A percentile compares a stretch with the other conserved stretches of the same genome.
These are phyloP conservation scores for Auricularia cornea DNA, from an alignment of 768 basidiomycete genomes.

Conservation along the genomic window DNA sequence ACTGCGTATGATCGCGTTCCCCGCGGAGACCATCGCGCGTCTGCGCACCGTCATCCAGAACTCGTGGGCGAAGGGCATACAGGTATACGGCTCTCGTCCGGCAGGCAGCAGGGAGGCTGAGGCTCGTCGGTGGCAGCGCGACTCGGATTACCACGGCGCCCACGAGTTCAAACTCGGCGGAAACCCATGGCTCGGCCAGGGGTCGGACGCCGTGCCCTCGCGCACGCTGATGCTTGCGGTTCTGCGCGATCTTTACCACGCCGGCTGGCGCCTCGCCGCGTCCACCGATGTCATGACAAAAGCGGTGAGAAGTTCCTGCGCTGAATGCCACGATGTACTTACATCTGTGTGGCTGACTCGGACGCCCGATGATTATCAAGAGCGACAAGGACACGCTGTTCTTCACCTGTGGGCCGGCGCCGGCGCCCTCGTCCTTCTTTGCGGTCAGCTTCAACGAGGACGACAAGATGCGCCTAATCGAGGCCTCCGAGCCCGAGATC, in stretches of 20 bases:
- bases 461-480: slow-evolving; percentile 23
- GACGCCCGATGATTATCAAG: no score
- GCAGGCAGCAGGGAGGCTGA: neutral
- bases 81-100: neutral
- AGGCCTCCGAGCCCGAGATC: slow-evolving; percentile 14
- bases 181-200: slow-evolving; percentile 17
- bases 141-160: neutral
- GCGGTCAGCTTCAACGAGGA: slow-evolving; percentile 19
- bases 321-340: no score
- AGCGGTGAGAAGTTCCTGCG: neutral
- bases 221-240: slow-evolving; percentile 17
- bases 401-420: slow-evolving; percentile 8
- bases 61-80: neutral
- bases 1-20: slow-evolving; percentile 1
- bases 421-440: slow-evolving; percentile 14
- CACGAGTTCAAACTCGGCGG: neutral
- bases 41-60: neutral
- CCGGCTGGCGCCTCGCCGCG: slow-evolving; percentile 18
- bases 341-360: no score
- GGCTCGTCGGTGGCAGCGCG: neutral
- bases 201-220: slow-evolving; percentile 16
- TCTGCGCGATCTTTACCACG: slow-evolving; percentile 14
- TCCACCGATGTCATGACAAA: slow-evolving; percentile 18
- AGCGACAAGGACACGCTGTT: slow-evolving; percentile 22
- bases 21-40: neutral